phyloP scores from a whole-genome alignment of 768 basidiomycete species.

The Leucocoprinus leucothites region DNA sequence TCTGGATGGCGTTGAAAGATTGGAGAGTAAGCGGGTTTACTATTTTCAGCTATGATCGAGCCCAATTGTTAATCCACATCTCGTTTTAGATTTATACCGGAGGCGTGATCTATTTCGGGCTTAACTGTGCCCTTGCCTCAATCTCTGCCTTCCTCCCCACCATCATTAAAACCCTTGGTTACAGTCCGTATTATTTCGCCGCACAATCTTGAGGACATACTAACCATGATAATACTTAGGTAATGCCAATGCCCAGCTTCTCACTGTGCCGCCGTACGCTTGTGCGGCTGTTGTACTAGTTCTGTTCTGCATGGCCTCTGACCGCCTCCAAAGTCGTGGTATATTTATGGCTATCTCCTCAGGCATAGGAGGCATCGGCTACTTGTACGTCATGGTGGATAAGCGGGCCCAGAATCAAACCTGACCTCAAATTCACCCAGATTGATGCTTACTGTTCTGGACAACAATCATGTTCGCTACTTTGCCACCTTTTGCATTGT shows the following conservation, averaged over 20 bases:
- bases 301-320: conserved; percentile 57
- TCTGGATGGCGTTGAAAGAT: conserved; percentile 60
- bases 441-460: conserved; percentile 45
- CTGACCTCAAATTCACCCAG: conserved; percentile 24
- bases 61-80: conserved; percentile 2
- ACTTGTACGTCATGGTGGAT: conserved; percentile 43
- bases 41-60: not conserved
- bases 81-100: conserved; percentile 52
- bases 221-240: conserved; percentile 32
- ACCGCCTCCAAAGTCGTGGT: conserved; percentile 61
- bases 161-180: conserved; percentile 72
- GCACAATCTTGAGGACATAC: not conserved
- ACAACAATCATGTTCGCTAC: conserved; percentile 63
- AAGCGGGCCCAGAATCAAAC: not conserved
- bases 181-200: conserved; percentile 41
- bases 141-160: conserved; percentile 83
- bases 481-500: conserved; percentile 79
- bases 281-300: conserved; percentile 65
- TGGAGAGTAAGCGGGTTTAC: conserved; percentile 52
- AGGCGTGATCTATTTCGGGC: conserved; percentile 75
- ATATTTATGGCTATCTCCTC: conserved; percentile 43
- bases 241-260: conserved; percentile 62
- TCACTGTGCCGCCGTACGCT: conserved; percentile 82
- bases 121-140: conserved; percentile 75
- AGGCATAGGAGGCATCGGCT: conserved; percentile 53